Base-by-base conservation (phyloP, 2,329 filamentous ascomycete genomes). In the Fusarium chaquense region DNA sequence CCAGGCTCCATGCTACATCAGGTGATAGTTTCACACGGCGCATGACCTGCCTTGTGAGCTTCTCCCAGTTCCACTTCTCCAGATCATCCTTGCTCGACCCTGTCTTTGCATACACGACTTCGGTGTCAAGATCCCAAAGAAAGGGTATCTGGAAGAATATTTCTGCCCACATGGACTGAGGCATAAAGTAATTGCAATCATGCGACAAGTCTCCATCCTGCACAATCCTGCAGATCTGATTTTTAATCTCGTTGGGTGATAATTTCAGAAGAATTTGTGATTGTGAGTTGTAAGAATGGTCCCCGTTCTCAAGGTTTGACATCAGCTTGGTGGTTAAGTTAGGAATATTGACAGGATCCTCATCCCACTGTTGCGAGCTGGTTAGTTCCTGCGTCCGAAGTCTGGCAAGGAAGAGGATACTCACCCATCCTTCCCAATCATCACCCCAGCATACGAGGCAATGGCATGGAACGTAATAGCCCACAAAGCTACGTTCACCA, bases 351-450 rank as follows among this genome's bases (percentile, higher is more conserved):
- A 60, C n/a, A 22, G 59, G 55, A 12, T 60, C 2, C 7, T 46
- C 22, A 8, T 52, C 46, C 59, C 59, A 62, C 59, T 62, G 15
- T 33, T 15, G 4, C 5, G 15, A 5, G 5, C 24, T 22, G 0
- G 3, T 59, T 22, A 62, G n/a, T 30, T 2, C 7, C 35, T 24
- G 7, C 1, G 3, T 7, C 1, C 1, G 6, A 6, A 49, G 15
- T 4, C 18, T 6, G 22, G 9, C 1, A n/a, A 1, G 15, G 9
- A 7, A 13, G 2, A 40, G 6, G 2, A 0, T 11, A 45, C 26
- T 30, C n/a, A 62, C 58, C 58, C 53, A 62, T 33, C 53, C 58
- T 24, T 38, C 38, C 53, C 53, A 62, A 3, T 62, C 45, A 13
- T 62, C 45, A 0, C 45, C 58, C 6, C 4, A 46, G 12, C 9